A percentile compares a stretch with the other conserved stretches of the same genome.
These are phyloP conservation scores for Cryptococcus deneoformans DNA, from an alignment of 1,284 basidiomycete species.

Conservation along the genomic window DNA sequence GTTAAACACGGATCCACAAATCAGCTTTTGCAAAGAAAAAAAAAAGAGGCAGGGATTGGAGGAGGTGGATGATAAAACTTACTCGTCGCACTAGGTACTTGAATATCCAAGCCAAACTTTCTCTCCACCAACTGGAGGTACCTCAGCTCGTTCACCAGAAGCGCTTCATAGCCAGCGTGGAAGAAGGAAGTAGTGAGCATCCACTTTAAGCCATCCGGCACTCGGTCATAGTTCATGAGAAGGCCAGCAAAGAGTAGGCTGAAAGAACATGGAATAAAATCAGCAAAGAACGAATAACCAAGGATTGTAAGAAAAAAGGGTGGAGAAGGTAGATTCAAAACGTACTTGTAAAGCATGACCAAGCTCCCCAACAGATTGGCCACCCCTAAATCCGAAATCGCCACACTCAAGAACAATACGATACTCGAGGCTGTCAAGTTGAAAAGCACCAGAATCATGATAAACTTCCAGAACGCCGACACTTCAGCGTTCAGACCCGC, in stretches of 20 bases:
- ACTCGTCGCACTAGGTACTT: constrained; percentile 87
- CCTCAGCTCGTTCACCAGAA: constrained; percentile 91
- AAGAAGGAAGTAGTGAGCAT: constrained; percentile 91
- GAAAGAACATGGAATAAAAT: constrained; percentile 1
- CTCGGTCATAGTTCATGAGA: constrained; percentile 87
- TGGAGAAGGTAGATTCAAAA: constrained; percentile 15
- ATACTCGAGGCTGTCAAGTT: constrained; percentile 91
- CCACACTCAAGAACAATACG: constrained; percentile 84
- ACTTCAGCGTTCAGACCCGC: constrained; percentile 92
- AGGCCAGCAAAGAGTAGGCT: constrained; percentile 94
- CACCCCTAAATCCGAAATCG: constrained; percentile 77
- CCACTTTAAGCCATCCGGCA: constrained; percentile 72
- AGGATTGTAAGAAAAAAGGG: background rate
- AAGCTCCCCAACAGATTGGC: constrained; percentile 91
- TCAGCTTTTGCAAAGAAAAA: background rate
- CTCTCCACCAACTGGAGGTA: constrained; percentile 87
- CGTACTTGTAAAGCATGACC: constrained; percentile 97
- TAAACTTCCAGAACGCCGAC: constrained; percentile 85
- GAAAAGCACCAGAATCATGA: constrained; percentile 90
- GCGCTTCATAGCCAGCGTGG: constrained; percentile 96
- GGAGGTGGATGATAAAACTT: constrained; percentile 9
- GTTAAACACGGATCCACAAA: background rate
- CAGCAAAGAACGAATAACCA: background rate
- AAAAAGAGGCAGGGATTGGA: background rate
- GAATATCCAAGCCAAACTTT: constrained; percentile 88